A percentile compares a stretch with the other conserved stretches of the same genome.
phyloP scores from a whole-genome alignment of 768 basidiomycete species.

The Rubroboletus satanas region DNA sequence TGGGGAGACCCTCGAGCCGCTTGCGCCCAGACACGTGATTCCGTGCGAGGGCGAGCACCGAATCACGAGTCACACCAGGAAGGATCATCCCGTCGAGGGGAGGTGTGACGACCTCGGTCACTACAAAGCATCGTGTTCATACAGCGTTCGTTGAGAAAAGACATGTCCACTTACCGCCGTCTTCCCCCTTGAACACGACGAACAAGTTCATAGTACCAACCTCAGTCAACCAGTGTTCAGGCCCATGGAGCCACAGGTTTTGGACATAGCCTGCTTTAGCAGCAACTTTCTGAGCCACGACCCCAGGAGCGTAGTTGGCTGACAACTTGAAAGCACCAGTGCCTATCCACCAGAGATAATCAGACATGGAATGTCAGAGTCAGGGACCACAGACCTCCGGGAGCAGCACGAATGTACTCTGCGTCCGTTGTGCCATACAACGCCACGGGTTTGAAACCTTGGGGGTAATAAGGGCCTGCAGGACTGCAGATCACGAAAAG shows the following conservation, averaged over 20 bases:
- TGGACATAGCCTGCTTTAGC: constrained; percentile 77
- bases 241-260: constrained; percentile 86
- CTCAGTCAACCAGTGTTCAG: constrained; percentile 49
- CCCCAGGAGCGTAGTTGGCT: constrained; percentile 84
- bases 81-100: constrained; percentile 64
- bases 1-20: constrained; percentile 48
- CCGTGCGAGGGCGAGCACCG: constrained; percentile 43
- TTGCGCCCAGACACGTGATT: constrained; percentile 51
- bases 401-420: constrained; percentile 77
- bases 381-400: constrained; percentile 54
- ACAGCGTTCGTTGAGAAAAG: not conserved
- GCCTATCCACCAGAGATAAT: constrained; percentile 36
- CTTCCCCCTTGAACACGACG: constrained; percentile 66
- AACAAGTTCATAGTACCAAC: constrained; percentile 96
- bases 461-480: constrained; percentile 76
- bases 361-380: not conserved
- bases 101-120: constrained; percentile 59
- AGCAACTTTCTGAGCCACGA: constrained; percentile 79
- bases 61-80: constrained; percentile 67
- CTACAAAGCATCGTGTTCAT: constrained; percentile 23
- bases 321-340: constrained; percentile 88
- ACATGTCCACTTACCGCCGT: constrained; percentile 48
- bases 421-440: constrained; percentile 66
- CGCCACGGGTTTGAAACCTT: constrained; percentile 90
- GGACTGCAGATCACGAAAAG: constrained; percentile 62